These are phyloP conservation scores for Colletotrichum filicis DNA, from an alignment of 2,329 filamentous ascomycete genomes.

Conservation along the genomic window DNA sequence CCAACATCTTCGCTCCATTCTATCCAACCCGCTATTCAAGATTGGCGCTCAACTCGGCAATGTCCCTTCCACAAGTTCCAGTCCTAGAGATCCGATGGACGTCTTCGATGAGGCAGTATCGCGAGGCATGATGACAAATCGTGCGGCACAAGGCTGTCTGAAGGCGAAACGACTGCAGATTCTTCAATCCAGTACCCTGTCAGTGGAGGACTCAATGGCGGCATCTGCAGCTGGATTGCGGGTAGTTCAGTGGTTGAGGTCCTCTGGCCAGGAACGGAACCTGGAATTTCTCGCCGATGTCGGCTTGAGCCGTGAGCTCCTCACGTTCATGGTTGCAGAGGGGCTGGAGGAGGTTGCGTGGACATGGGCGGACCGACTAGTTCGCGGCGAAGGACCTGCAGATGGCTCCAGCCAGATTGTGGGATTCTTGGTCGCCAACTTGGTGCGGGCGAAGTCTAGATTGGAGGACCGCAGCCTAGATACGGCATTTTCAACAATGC, in stretches of 20 bases:
- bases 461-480: slow-evolving; percentile 55
- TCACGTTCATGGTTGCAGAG: slow-evolving; percentile 64
- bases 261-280: slow-evolving; percentile 58
- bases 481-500: slow-evolving; percentile 58
- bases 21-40: slow-evolving; percentile 67
- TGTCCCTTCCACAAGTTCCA: slow-evolving; percentile 31
- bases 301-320: slow-evolving; percentile 51
- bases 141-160: slow-evolving; percentile 65
- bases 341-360: slow-evolving; percentile 61
- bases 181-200: slow-evolving; percentile 44
- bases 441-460: slow-evolving; percentile 57
- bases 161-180: slow-evolving; percentile 57
- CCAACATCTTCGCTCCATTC: slow-evolving; percentile 65
- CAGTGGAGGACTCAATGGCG: slow-evolving; percentile 47
- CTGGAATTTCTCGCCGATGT: slow-evolving; percentile 57
- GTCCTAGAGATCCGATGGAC: slow-evolving; percentile 58
- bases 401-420: slow-evolving; percentile 17
- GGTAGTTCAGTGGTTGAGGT: slow-evolving; percentile 65
- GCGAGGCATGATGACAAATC: slow-evolving; percentile 65
- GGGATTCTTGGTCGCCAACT: slow-evolving; percentile 46
- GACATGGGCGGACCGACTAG: slow-evolving; percentile 54
- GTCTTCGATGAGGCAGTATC: slow-evolving; percentile 67
- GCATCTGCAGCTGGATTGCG: slow-evolving; percentile 57
- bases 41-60: slow-evolving; percentile 42
- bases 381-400: slow-evolving; percentile 36